These are phyloP conservation scores for Bipolaris oryzae DNA, from an alignment of 2,329 filamentous ascomycete genomes.

Conservation along the genomic window DNA sequence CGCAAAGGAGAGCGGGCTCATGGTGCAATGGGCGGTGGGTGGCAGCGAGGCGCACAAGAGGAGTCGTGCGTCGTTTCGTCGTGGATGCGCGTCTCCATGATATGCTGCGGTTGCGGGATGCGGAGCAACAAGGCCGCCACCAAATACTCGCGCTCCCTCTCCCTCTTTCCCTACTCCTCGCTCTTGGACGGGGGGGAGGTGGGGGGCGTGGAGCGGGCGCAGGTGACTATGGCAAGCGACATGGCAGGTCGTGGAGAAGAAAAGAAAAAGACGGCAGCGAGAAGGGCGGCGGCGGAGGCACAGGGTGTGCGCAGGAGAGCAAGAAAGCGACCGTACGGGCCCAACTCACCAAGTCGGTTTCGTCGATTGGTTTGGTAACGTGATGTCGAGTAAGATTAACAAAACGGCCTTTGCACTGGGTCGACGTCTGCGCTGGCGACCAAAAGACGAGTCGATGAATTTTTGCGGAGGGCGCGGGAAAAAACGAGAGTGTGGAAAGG, in stretches of 20 bases:
- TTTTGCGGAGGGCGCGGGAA: too few species aligned
- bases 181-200: neutral
- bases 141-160: slow-evolving; percentile 2
- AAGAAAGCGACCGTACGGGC: slow-evolving; percentile 2
- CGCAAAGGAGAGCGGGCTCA: slow-evolving; percentile 37
- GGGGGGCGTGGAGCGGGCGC: slow-evolving; percentile 15
- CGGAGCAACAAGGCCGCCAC: slow-evolving; percentile 27
- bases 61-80: slow-evolving; percentile 40
- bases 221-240: slow-evolving; percentile 18
- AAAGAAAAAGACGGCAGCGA: neutral
- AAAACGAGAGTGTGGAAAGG: neutral
- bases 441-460: neutral
- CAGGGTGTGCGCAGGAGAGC: neutral
- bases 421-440: slow-evolving; percentile 2
- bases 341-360: slow-evolving; percentile 10
- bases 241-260: slow-evolving; percentile 8
- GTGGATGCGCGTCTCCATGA: slow-evolving; percentile 34
- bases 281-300: neutral
- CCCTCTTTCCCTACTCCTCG: neutral
- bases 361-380: slow-evolving; percentile 11
- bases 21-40: slow-evolving; percentile 29
- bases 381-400: neutral
- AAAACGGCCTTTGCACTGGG: slow-evolving; percentile 2
- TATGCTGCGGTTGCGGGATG: slow-evolving; percentile 25
- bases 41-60: slow-evolving; percentile 35